Percentiles rank a stretch among this genome's conserved stretches.
phyloP scores from a whole-genome alignment of 805 yeast species.

The Saccharomyces mikatae region DNA sequence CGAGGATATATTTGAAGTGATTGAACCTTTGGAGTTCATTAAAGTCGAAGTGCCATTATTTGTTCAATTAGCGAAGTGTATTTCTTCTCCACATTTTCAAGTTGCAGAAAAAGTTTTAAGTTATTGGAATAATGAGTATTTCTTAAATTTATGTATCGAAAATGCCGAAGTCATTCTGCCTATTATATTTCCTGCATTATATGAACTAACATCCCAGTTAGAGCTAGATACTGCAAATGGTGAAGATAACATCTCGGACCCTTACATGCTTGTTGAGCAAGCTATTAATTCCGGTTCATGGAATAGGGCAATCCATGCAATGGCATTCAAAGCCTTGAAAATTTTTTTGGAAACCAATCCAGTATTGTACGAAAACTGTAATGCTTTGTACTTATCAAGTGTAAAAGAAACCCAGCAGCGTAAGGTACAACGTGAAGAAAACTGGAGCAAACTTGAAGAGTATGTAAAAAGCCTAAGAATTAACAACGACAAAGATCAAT shows the following conservation, averaged over 20 bases:
- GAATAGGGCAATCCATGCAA: constrained; percentile 87
- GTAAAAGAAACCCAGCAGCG: constrained; percentile 64
- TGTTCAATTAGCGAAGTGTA: constrained; percentile 89
- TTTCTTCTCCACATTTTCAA: constrained; percentile 92
- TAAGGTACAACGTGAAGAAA: constrained; percentile 52
- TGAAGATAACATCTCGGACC: constrained; percentile 27
- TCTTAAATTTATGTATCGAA: constrained; percentile 81
- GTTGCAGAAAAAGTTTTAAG: constrained; percentile 91
- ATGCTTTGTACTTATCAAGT: constrained; percentile 75
- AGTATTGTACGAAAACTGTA: constrained; percentile 82
- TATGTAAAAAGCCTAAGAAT: constrained; percentile 37
- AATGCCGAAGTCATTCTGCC: constrained; percentile 89
- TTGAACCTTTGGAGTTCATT: constrained; percentile 86
- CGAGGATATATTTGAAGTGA: constrained; percentile 93
- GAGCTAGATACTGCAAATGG: constrained; percentile 25
- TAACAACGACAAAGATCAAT: constrained; percentile 6
- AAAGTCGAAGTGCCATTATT: constrained; percentile 89
- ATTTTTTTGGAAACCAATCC: constrained; percentile 91
- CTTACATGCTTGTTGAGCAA: constrained; percentile 32
- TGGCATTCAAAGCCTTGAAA: constrained; percentile 85
- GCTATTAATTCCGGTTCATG: constrained; percentile 56
- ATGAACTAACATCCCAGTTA: constrained; percentile 59
- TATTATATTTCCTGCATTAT: constrained; percentile 80
- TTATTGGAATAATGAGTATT: constrained; percentile 92
- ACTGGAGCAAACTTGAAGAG: constrained; percentile 63